Percentiles rank a stretch among this genome's conserved stretches.
Conservation (phyloP, 345 rosid species). For the Clausena lansium region DNA sequence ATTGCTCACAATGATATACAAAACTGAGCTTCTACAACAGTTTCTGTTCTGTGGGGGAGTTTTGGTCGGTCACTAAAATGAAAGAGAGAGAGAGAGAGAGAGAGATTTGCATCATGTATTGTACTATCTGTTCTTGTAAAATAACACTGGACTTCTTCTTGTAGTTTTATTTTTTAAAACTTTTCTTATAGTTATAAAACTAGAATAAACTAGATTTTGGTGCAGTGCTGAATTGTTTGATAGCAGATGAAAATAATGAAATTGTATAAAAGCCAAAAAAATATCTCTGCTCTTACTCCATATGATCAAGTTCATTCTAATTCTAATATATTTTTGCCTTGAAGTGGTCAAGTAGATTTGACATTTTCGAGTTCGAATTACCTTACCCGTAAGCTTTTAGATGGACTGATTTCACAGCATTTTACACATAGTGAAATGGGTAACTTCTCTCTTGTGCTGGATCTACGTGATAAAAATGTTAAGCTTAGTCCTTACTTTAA, state of each 20-base stretch:
- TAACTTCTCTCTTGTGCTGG: no score
- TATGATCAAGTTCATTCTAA: no score
- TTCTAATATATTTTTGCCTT: no score
- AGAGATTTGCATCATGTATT: neutral
- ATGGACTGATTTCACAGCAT: neutral
- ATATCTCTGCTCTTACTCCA: no score
- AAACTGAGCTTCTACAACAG: neutral
- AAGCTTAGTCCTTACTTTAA: no score
- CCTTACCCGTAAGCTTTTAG: neutral
- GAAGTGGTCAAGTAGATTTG: no score
- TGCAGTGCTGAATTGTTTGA: neutral
- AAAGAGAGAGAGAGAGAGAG: neutral
- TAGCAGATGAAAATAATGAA: neutral
- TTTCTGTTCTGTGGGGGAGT: conserved; percentile 6
- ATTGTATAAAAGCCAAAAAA: no score
- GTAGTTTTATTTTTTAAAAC: neutral
- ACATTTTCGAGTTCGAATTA: no score
- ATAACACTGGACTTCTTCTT: neutral
- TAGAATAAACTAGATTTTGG: neutral
- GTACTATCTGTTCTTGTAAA: conserved; percentile 2
- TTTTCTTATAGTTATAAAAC: conserved; percentile 1
- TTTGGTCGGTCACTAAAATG: neutral
- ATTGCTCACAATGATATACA: neutral
- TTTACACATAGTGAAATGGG: no score
- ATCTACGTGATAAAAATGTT: no score